Base-by-base conservation (phyloP, 148 eudicot species). In the Salicornia ramosissima region DNA sequence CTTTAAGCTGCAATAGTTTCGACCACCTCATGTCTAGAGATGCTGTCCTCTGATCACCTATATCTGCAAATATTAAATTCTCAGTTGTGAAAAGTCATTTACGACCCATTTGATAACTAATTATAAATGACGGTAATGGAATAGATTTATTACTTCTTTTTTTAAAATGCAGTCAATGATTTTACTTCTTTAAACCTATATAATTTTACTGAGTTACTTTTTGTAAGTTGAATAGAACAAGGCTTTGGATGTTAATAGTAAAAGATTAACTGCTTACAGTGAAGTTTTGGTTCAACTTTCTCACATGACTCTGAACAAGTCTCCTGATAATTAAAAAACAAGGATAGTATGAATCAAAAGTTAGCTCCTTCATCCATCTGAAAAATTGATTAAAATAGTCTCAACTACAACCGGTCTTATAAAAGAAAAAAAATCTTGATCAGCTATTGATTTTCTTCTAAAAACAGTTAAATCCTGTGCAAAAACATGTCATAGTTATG, bases 261-360 rank as follows among this genome's bases (percentile, higher is more conserved):
- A 29, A 28, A 47, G 42, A 36, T 36, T 8, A 8, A 51, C n/a
- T 31, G 62, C 93, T 89, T 87, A 92, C 96, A 73, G 36, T 81
- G 86, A 61, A 84, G 46, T 65, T 65, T 80, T 18, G 89, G 85
- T 62, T 88, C 88, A 46, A 90, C 50, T 30, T 83, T 87, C 54
- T 87, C 87, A 68, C 97, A 92, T 5, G 79, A 49, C 49, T 89
- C 91, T 18, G 97, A 92, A 68, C 97, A 92, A 10, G 93, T 89
- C 70, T 79, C 97, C 97, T 91, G 88, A 28, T n/a, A n/a, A n/a
- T n/a, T n/a, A n/a, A 52, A 55, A 66, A 4, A 77, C 64, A 15
- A 78, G 34, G n/a, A 51, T 36, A 14, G 25, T 1, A 15, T 71
- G 46, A 22, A 45, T 0, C 16, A 46, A n/a, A 46, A 49, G 49